Percentiles rank a stretch among this genome's conserved stretches.
Conservation (phyloP, 768 basidiomycete genomes). For the Boletellus ananas region DNA sequence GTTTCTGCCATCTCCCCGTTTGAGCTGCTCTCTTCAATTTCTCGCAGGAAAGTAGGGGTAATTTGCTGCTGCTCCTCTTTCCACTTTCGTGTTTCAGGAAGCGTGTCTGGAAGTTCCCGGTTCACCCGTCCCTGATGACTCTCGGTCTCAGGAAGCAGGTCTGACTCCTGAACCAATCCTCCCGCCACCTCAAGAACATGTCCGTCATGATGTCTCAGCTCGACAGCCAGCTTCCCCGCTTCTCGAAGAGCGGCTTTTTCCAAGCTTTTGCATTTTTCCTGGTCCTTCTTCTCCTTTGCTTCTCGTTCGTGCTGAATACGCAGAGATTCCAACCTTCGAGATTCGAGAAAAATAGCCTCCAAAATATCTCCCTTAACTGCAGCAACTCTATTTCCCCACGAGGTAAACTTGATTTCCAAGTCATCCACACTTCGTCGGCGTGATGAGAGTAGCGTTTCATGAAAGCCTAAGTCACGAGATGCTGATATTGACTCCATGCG, state of each 20-base stretch:
- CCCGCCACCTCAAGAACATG: slow-evolving; percentile 9
- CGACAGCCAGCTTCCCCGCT: slow-evolving; percentile 29
- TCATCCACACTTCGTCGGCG: slow-evolving; percentile 51
- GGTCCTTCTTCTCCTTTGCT: slow-evolving; percentile 19
- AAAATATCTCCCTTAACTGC: slow-evolving; percentile 36
- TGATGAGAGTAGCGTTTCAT: slow-evolving; percentile 45
- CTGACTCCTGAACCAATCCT: slow-evolving; percentile 13
- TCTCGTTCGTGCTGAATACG: slow-evolving; percentile 30
- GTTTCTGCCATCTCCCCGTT: not conserved
- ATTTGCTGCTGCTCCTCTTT: slow-evolving; percentile 1
- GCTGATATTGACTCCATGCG: slow-evolving; percentile 50
- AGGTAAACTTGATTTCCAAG: slow-evolving; percentile 43
- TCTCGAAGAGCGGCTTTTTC: slow-evolving; percentile 35
- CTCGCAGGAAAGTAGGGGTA: not conserved
- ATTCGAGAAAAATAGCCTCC: slow-evolving; percentile 38
- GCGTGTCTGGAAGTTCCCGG: slow-evolving; percentile 1
- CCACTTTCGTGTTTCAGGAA: not conserved
- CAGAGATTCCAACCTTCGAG: slow-evolving; percentile 39
- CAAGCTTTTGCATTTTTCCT: slow-evolving; percentile 22
- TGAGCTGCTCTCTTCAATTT: not conserved
- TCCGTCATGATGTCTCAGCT: slow-evolving; percentile 28
- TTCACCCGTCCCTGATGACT: slow-evolving; percentile 17
- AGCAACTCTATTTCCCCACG: slow-evolving; percentile 42
- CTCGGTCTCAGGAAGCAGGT: slow-evolving; percentile 25
- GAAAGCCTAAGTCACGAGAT: slow-evolving; percentile 40